Base-by-base conservation (phyloP, 2,329 filamentous ascomycete genomes). In the Diatrype stigma region DNA sequence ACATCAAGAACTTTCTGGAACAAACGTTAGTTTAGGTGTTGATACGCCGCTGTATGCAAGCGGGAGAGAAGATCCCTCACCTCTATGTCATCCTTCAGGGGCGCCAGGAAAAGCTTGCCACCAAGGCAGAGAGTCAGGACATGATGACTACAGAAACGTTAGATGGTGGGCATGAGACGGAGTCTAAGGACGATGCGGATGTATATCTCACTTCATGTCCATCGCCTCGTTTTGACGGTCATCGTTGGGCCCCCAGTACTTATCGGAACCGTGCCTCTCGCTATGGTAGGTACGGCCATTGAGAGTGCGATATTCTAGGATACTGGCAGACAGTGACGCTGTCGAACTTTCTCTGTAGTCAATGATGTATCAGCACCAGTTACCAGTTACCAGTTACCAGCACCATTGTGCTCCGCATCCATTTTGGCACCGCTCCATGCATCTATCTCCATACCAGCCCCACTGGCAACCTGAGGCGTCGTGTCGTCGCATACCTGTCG, bases 51-150 rank as follows among this genome's bases (percentile, higher is more conserved):
- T 30, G 5, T 10, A 5, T 30, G 26, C 6, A 30, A 30, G n/a
- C 46, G 21, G 17, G 40, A 30, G 17, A 22, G 12, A 21, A 42
- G 19, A 19, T 17, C 14, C 12, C 34, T 14, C 6, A 37, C 34
- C 14, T 37, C 34, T 7, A 37, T 37, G 16, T 57, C 42, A n/a
- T 50, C 47, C n/a, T 50, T 35, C 42, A 56, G 50, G 17, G 51
- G 62, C 30, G 61, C 53, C 14, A 61, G 44, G 44, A 48, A 58
- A 22, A 60, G 46, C 12, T 54, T 59, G 19, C 52, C 50, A 21
- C 52, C 48, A 7, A 59, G 46, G 28, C 57, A 32, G 16, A 57
- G 40, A 42, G 52, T 53, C 28, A 57, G 49, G 11, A 51, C 48
- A 32, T 59, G 57, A 34, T 59, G 57, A 35, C 57, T 59, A 46